A percentile compares a stretch with the other conserved stretches of the same genome.
Evolutionary conservation across 257 asterid species (phyloP).

Genomic region (Solanum etuberosum): DNA sequence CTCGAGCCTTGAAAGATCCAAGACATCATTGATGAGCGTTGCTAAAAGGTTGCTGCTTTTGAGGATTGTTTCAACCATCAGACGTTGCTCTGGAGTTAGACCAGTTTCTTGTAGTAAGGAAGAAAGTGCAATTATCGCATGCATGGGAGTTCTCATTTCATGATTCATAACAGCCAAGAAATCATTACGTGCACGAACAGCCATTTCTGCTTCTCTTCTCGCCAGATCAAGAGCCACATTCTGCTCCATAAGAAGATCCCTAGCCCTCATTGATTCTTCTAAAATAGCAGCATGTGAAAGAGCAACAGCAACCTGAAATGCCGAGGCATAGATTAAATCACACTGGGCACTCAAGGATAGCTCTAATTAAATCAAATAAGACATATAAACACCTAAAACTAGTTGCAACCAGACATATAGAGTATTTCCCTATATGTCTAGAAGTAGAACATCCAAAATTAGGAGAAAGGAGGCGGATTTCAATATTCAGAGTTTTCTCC

Average conservation of each 20-base stretch:
- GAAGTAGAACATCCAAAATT: not conserved
- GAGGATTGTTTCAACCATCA: conserved; percentile 95
- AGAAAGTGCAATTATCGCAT: conserved; percentile 87
- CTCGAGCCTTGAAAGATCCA: conserved; percentile 97
- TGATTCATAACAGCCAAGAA: conserved; percentile 98
- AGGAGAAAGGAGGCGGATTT: not conserved
- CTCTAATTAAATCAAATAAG: not conserved
- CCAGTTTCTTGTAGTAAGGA: conserved; percentile 86
- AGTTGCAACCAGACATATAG: not conserved
- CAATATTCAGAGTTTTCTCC: not conserved
- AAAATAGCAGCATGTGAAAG: conserved; percentile 96
- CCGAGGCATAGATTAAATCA: not conserved
- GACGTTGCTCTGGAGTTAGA: conserved; percentile 89
- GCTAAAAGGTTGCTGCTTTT: conserved; percentile 94
- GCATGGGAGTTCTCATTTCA: conserved; percentile 99
- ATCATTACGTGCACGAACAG: conserved; percentile 95
- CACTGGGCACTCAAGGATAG: not conserved
- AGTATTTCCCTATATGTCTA: not conserved
- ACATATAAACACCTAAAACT: not conserved
- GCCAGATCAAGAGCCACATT: conserved; percentile 89
- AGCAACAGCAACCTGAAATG: conserved; percentile 91
- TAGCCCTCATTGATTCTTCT: conserved; percentile 97
- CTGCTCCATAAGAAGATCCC: conserved; percentile 92
- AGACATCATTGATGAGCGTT: conserved; percentile 88
- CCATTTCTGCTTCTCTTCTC: conserved; percentile 92